These are phyloP conservation scores for Trichoderma simmonsii DNA, from an alignment of 2,329 filamentous ascomycete genomes.

Conservation along the genomic window DNA sequence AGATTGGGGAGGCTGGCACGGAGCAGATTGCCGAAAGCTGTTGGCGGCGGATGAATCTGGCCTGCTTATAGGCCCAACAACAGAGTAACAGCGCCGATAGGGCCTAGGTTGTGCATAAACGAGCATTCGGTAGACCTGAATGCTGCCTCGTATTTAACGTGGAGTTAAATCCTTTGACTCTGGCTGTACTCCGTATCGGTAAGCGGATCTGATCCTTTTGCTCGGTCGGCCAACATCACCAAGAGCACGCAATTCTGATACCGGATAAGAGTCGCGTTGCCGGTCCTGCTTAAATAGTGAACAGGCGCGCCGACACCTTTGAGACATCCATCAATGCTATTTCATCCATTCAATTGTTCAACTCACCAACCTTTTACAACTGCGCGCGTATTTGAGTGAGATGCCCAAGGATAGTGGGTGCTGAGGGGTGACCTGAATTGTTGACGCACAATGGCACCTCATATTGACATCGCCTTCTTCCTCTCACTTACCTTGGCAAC, in stretches of 20 bases:
- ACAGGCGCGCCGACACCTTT: neutral
- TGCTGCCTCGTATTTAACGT: neutral
- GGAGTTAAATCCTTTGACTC: neutral
- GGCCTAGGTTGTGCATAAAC: slow-evolving; percentile 13
- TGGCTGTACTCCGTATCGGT: neutral
- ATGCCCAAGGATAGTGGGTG: neutral
- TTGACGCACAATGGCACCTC: neutral
- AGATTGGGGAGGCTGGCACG: neutral
- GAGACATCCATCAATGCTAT: neutral
- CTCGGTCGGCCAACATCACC: neutral
- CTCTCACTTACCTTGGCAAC: neutral
- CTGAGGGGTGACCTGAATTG: neutral
- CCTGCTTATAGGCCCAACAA: neutral
- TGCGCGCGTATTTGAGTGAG: neutral
- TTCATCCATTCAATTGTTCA: neutral
- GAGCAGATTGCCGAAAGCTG: neutral
- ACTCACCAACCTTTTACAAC: neutral
- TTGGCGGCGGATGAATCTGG: neutral
- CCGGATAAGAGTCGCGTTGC: neutral
- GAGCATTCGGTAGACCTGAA: neutral
- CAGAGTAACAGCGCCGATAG: neutral
- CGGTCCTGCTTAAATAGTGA: neutral
- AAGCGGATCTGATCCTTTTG: neutral
- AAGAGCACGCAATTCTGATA: slow-evolving; percentile 1
- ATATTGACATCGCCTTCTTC: neutral